phyloP scores from a whole-genome alignment of 495 filamentous ascomycete species.

The Penicillium macrosclerotiorum region DNA sequence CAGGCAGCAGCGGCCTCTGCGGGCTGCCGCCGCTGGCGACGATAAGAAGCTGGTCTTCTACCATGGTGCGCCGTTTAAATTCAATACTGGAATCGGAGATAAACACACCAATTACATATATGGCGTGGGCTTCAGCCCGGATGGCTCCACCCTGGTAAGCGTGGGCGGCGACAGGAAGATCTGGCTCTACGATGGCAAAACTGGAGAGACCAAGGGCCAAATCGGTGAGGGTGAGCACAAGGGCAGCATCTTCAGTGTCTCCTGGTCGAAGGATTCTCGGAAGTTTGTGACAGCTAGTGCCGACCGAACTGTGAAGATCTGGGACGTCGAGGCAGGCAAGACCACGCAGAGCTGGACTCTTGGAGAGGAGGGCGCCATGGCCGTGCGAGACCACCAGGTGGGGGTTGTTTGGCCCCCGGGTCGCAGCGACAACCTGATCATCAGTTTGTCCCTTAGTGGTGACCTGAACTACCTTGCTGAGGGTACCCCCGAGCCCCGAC shows the following conservation, averaged over 20 bases:
- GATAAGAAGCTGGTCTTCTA: conserved; percentile 88
- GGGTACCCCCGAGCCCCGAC: conserved; percentile 63
- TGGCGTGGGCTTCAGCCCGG: conserved; percentile 85
- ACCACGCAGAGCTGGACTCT: conserved; percentile 79
- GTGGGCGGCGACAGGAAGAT: conserved; percentile 88
- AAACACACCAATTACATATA: conserved; percentile 87
- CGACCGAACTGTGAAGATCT: conserved; percentile 75
- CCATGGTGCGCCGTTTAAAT: conserved; percentile 93
- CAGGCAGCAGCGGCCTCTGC: conserved; percentile 80
- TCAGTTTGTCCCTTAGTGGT: conserved; percentile 83
- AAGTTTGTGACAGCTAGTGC: conserved; percentile 88
- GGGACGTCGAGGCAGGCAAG: conserved; percentile 76
- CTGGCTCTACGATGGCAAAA: conserved; percentile 93
- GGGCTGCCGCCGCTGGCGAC: conserved; percentile 87
- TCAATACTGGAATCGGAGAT: conserved; percentile 69
- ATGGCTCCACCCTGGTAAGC: conserved; percentile 78
- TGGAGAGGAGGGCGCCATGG: conserved; percentile 74
- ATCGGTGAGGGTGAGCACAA: conserved; percentile 84
- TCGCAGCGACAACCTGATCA: conserved; percentile 78
- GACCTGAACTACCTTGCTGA: conserved; percentile 86
- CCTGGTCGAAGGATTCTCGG: conserved; percentile 87
- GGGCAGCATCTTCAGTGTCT: conserved; percentile 88
- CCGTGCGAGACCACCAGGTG: conserved; percentile 83
- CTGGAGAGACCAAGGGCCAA: conserved; percentile 72
- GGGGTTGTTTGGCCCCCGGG: conserved; percentile 90